Evolutionary conservation across 176 grass and related monocot species (phyloP), one percentile per base, ranked within the genome.

Genomic region (Oropetium thomaeum): DNA sequence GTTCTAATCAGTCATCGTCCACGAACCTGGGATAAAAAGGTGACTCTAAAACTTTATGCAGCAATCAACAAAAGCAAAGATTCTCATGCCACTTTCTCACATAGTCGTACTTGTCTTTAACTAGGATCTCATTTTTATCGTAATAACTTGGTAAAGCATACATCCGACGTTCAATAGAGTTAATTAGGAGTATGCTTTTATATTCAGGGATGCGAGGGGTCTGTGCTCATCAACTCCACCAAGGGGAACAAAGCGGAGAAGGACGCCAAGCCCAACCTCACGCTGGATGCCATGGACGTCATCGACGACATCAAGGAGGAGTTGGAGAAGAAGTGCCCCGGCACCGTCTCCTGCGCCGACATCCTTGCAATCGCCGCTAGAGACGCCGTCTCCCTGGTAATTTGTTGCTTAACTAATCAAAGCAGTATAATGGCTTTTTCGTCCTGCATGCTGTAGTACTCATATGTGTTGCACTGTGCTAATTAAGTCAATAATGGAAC

Each of bases 341-440:
- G 7, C 7, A 97, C 88, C 0, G 94, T 97, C 9, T 97, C 94
- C 14, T 97, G 94, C 42, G 86, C 94, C 0, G 94, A 97, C 62
- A 86, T 97, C 62, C 74, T 93, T 39, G 85, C 85, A 68, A 48
- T 83, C 25, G 78, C 79, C 7, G 85, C 85, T 29, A 88, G 86
- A 37, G 86, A 88, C 62, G 86, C 80, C 7, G 81, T 88, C 63
- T 88, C 86, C 2, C 70, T 88, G 75, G 84, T 81, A 59, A 43
- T 43, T 43, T 43, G 10, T 43, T 13, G 41, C 41, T 43, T 43
- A 1, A 43, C 10, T 9, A 40, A 40, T 8, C 10, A 40, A n/a
- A n/a, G n/a, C n/a, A n/a, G n/a, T 40, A 11, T 43, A 13, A 43
- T 14, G 7, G 10, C 41, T 43, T 43, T 13, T 1, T 43, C 10